Evolutionary conservation across 305 asterid genomes (phyloP).

Genomic region (Fraxinus paxiana): DNA sequence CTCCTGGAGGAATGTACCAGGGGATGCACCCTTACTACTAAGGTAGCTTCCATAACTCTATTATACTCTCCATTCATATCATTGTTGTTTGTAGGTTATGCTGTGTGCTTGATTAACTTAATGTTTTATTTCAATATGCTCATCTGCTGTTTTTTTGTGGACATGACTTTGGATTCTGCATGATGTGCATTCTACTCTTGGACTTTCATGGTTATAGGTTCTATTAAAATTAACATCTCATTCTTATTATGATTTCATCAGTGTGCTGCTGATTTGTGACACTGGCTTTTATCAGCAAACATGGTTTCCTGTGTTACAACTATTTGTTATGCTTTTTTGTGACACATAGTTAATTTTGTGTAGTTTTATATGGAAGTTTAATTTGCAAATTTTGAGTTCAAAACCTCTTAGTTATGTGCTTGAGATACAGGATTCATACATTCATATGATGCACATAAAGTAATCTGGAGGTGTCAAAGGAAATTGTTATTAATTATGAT

Average conservation of each 20-base stretch:
- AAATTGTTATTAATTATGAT: background rate
- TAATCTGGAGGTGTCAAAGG: background rate
- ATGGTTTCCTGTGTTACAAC: background rate
- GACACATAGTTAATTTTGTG: background rate
- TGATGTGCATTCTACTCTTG: slow-evolving; percentile 9
- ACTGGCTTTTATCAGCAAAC: background rate
- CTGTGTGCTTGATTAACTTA: background rate
- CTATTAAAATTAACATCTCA: slow-evolving; percentile 1
- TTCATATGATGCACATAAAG: slow-evolving; percentile 1
- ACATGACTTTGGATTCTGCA: background rate
- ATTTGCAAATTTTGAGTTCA: slow-evolving; percentile 5
- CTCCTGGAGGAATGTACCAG: slow-evolving; percentile 65
- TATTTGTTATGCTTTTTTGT: slow-evolving; percentile 2
- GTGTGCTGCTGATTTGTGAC: background rate
- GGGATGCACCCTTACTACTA: slow-evolving; percentile 66
- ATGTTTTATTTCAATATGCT: slow-evolving; percentile 8
- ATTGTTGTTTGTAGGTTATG: slow-evolving; percentile 7
- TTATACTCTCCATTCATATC: background rate
- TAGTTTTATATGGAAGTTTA: background rate
- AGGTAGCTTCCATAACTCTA: slow-evolving; percentile 43
- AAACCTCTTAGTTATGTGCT: background rate
- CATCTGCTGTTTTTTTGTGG: background rate
- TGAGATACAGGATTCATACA: background rate
- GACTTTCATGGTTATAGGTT: slow-evolving; percentile 8
- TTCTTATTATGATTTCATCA: background rate